These are phyloP conservation scores for Pyrenula aspistea DNA, from an alignment of 495 filamentous ascomycete genomes.

Conservation along the genomic window DNA sequence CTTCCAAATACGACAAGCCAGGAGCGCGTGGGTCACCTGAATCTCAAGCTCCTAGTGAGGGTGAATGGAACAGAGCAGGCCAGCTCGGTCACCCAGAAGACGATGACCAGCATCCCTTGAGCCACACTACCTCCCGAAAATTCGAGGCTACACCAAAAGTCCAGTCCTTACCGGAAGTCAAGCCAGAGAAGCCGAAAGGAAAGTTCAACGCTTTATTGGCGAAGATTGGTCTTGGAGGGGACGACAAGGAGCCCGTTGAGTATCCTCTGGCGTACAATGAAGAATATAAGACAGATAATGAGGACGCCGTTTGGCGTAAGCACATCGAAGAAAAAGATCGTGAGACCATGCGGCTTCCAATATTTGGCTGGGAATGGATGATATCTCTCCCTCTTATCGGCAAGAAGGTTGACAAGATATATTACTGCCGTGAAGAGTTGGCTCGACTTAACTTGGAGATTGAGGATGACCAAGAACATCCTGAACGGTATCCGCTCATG, in stretches of 20 bases:
- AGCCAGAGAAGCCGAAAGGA: constrained; percentile 9
- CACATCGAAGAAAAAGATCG: constrained; percentile 74
- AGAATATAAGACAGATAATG: constrained; percentile 47
- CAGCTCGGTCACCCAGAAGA: constrained; percentile 7
- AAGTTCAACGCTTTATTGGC: constrained; percentile 3
- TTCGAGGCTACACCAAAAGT: constrained; percentile 7
- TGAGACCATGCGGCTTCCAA: constrained; percentile 72
- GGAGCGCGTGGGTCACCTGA: background rate
- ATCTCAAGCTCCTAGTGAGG: background rate
- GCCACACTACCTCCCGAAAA: constrained; percentile 7
- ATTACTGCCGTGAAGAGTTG: constrained; percentile 78
- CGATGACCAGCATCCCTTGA: constrained; percentile 31
- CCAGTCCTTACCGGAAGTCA: constrained; percentile 10
- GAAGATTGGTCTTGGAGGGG: constrained; percentile 17
- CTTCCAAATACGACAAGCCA: background rate
- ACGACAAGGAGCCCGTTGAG: constrained; percentile 31
- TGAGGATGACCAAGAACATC: constrained; percentile 76
- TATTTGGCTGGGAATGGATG: constrained; percentile 72
- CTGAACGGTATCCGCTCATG: constrained; percentile 86
- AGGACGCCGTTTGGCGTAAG: constrained; percentile 68
- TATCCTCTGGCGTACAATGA: constrained; percentile 64
- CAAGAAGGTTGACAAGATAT: constrained; percentile 90
- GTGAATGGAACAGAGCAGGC: constrained; percentile 4
- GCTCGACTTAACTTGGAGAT: constrained; percentile 89
- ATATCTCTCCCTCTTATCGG: constrained; percentile 68